Evolutionary conservation across 1,139 yeast genomes (phyloP), one percentile per base, ranked within the genome.

Genomic region (Geotrichum australiense): DNA sequence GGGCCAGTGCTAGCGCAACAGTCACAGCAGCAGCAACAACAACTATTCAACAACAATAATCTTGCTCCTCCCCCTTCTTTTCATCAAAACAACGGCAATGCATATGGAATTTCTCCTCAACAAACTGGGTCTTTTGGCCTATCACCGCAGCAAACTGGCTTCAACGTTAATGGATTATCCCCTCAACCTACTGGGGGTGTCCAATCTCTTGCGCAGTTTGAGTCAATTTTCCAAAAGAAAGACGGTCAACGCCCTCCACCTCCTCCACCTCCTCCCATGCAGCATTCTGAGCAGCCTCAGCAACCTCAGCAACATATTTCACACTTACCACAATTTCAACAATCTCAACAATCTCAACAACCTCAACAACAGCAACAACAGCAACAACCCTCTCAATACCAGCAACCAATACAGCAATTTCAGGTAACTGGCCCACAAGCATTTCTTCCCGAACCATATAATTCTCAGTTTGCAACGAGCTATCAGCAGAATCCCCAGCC

Each of bases 281-380:
- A 21, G 22, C 23, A 24, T n/a, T n/a, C n/a, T n/a, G n/a, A n/a
- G 11, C 37, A 32, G 23, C 27, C 16, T 6, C 33, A 25, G 5
- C 37, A 10, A 15, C 31, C 15, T 5, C 18, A 6, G 16, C 35
- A 37, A 20, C 22, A 19, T 12, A 8, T 11, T 10, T 25, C 22
- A 24, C 21, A 24, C 5, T 8, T 22, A 23, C 35, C 23, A 19
- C 35, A 28, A 21, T 23, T n/a, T 4, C 22, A 37, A 14, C 35
- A 28, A n/a, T 5, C 11, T 6, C 33, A 8, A 10, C 35, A 12
- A n/a, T 23, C 5, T 14, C 23, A n/a, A n/a, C 39, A 30, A 31
- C 43, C 28, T 16, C 49, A 43, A 18, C 43, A 35, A 16, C 43
- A 38, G 26, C 35, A 22, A 14, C 47, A 43, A 33, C 43, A 27